These are phyloP conservation scores for Monosporascus cannonballus DNA, from an alignment of 2,329 filamentous ascomycete species.

Conservation along the genomic window DNA sequence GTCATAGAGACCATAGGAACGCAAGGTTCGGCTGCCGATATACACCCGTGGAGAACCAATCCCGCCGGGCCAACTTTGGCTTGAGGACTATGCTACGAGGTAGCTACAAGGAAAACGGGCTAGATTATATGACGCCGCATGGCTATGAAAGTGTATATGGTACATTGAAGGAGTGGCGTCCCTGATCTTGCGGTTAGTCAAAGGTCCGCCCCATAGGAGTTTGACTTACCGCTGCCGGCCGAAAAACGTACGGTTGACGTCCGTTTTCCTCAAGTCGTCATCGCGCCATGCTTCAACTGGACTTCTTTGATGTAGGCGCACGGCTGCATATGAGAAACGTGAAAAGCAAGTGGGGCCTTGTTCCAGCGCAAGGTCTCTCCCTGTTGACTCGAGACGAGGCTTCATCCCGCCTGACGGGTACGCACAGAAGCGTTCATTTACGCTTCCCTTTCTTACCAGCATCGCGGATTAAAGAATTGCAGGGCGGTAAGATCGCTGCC, in stretches of 20 bases:
- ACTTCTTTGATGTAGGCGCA: background rate
- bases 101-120: constrained; percentile 12
- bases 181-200: background rate
- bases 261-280: background rate
- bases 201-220: background rate
- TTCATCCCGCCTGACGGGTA: background rate
- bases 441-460: background rate
- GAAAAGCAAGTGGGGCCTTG: background rate
- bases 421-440: background rate
- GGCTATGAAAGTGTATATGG: background rate
- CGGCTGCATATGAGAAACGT: background rate
- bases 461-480: background rate
- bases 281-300: background rate
- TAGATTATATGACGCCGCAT: constrained; percentile 16
- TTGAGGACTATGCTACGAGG: constrained; percentile 8
- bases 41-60: constrained; percentile 22
- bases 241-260: background rate
- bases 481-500: background rate
- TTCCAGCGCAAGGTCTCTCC: background rate
- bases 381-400: background rate
- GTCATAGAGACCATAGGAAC: constrained; percentile 16
- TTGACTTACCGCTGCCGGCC: background rate
- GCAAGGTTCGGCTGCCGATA: constrained; percentile 17
- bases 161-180: background rate
- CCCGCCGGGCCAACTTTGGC: constrained; percentile 17